These are phyloP conservation scores for Endothia cerciana DNA, from an alignment of 2,329 filamentous ascomycete genomes.

Conservation along the genomic window DNA sequence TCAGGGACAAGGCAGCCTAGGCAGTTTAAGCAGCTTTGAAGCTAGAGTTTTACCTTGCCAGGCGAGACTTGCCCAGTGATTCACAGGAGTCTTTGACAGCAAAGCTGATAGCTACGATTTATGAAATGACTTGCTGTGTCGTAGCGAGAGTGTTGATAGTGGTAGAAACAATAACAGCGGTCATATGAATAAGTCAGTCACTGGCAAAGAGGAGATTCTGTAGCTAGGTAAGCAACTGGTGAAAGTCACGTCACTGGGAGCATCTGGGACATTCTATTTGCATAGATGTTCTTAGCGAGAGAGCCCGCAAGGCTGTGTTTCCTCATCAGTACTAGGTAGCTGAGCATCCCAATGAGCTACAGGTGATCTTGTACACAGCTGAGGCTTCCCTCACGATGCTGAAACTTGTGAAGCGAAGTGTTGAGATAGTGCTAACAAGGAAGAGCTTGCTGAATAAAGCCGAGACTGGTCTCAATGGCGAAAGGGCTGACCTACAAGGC, in stretches of 20 bases:
- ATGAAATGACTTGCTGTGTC: not conserved
- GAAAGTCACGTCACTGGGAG: no score
- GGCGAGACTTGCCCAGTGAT: not conserved
- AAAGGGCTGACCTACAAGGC: no score
- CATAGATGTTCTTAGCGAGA: not conserved
- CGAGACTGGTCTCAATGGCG: not conserved
- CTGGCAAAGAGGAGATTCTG: not conserved
- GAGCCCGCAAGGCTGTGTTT: not conserved
- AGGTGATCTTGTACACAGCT: not conserved
- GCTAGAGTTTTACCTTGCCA: not conserved
- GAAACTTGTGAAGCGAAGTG: not conserved
- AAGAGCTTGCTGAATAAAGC: not conserved
- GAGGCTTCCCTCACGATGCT: not conserved
- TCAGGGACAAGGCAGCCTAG: not conserved
- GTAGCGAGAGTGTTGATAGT: not conserved
- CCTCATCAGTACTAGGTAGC: not conserved
- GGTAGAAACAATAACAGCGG: not conserved
- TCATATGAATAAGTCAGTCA: not conserved
- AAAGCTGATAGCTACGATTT: not conserved
- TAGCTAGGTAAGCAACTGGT: not conserved
- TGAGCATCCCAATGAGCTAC: not conserved
- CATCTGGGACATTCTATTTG: no score
- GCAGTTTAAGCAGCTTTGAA: not conserved
- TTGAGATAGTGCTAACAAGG: not conserved
- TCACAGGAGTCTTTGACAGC: not conserved